Conservation (phyloP, 2,329 filamentous ascomycete genomes). For the Monosporascus ibericus region DNA sequence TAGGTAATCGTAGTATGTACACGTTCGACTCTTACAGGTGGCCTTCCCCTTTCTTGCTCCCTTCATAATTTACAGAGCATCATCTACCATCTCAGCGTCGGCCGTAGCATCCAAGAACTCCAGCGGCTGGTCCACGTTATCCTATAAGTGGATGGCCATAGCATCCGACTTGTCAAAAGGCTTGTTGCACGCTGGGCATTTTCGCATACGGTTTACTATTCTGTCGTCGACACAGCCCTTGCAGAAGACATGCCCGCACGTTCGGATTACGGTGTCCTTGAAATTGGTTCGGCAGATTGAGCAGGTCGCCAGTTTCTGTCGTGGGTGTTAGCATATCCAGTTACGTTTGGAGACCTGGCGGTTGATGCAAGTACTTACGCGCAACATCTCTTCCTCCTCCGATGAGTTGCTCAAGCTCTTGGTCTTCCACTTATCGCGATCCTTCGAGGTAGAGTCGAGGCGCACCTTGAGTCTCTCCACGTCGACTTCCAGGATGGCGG, state of each 20-base stretch:
- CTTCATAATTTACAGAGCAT: constrained; percentile 11
- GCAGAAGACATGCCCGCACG: constrained; percentile 94
- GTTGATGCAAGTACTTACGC: constrained; percentile 52
- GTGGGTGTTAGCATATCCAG: constrained; percentile 25
- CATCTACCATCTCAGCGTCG: neutral
- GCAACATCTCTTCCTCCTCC: constrained; percentile 76
- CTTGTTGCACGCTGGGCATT: constrained; percentile 90
- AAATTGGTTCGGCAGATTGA: constrained; percentile 89
- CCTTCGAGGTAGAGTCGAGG: constrained; percentile 73
- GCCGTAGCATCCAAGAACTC: neutral
- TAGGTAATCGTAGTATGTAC: constrained; percentile 10
- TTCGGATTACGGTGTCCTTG: constrained; percentile 90
- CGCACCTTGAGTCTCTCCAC: constrained; percentile 73
- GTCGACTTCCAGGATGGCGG: constrained; percentile 63
- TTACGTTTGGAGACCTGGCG: too few species aligned
- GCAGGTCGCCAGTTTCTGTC: constrained; percentile 71
- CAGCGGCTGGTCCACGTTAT: constrained; percentile 1
- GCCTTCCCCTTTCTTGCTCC: constrained; percentile 3
- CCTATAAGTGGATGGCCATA: constrained; percentile 60
- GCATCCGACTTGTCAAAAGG: constrained; percentile 88
- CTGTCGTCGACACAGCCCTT: constrained; percentile 84
- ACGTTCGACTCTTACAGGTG: constrained; percentile 14
- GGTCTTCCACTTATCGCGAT: constrained; percentile 77
- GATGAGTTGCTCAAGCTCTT: constrained; percentile 77
- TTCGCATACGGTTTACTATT: constrained; percentile 82